Evolutionary conservation across 257 asterid species (phyloP), one percentile per base, ranked within the genome.

Genomic region (Solanum virginianum): DNA sequence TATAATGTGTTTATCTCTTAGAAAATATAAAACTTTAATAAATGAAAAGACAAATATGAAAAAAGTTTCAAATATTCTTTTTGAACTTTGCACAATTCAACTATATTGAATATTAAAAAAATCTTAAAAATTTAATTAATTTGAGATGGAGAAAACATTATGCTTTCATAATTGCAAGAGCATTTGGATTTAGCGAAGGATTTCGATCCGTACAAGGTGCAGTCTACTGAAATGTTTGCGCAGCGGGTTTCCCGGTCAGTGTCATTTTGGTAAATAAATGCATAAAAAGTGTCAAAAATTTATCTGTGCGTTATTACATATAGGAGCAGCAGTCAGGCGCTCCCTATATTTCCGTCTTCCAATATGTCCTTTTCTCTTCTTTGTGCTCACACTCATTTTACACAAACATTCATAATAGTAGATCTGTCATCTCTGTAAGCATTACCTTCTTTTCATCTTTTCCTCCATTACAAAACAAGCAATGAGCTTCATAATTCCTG

Each of bases 391-490:
- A 7, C 57, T 72, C n/a, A 72, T 72, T 72, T 43, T 47, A 72
- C 39, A 45, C 56, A 11, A 47, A n/a, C 17, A n/a, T 36, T 49
- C 24, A 49, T 20, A 8, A 0, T 1, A 15, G 60, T 1, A 22
- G 81, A 68, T 68, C 77, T 68, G 74, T 68, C 22, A 85, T 88
- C 89, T 57, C 87, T 88, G 97, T 90, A 70, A 88, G 92, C 88
- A 9, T 85, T 66, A n/a, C 62, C 41, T 5, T 36, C 41, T 36
- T 77, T 89, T 45, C 87, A 51, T 82, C 87, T 13, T 70, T 80
- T 54, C 53, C 84, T 55, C 41, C 41, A 4, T 43, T 69, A 54
- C 16, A 24, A 12, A 62, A 11, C 70, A 12, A 11, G 17, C 39
- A 24, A 62, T n/a, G 39, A 62, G 18, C 70, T 62, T 62, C 54